These are phyloP conservation scores for Myxozyma neglecta DNA, from an alignment of 805 yeast species.

Conservation along the genomic window DNA sequence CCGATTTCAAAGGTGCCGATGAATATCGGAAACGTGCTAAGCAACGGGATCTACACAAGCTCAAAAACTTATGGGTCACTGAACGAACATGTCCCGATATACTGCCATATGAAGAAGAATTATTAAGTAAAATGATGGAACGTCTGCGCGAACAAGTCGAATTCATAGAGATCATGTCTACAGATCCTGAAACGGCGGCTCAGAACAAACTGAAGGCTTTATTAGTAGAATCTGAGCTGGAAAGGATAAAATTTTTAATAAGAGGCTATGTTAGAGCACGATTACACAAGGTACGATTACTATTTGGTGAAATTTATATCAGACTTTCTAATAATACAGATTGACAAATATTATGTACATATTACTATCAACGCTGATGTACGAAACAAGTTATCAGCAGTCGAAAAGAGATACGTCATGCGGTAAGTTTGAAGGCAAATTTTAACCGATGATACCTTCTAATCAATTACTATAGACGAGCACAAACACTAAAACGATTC, in stretches of 20 bases:
- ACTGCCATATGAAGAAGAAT: slow-evolving; percentile 65
- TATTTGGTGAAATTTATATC: not conserved
- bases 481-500: slow-evolving; percentile 47
- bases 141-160: slow-evolving; percentile 65
- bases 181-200: slow-evolving; percentile 54
- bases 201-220: slow-evolving; percentile 77
- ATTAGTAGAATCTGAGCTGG: slow-evolving; percentile 88
- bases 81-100: slow-evolving; percentile 88
- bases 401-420: slow-evolving; percentile 67
- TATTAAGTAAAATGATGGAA: slow-evolving; percentile 58
- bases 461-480: slow-evolving; percentile 9
- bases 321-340: slow-evolving; percentile 40
- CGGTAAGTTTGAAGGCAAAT: slow-evolving; percentile 32
- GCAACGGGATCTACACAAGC: slow-evolving; percentile 41
- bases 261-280: slow-evolving; percentile 80
- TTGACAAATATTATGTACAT: slow-evolving; percentile 67
- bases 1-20: not conserved
- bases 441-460: not conserved
- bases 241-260: slow-evolving; percentile 77
- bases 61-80: slow-evolving; percentile 71
- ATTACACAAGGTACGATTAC: slow-evolving; percentile 41
- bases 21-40: not conserved
- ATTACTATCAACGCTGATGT: slow-evolving; percentile 48
- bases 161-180: slow-evolving; percentile 71
- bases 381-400: slow-evolving; percentile 50